phyloP scores from a whole-genome alignment of 164 flowering plant species.

The Kalanchoe fedtschenkoi region DNA sequence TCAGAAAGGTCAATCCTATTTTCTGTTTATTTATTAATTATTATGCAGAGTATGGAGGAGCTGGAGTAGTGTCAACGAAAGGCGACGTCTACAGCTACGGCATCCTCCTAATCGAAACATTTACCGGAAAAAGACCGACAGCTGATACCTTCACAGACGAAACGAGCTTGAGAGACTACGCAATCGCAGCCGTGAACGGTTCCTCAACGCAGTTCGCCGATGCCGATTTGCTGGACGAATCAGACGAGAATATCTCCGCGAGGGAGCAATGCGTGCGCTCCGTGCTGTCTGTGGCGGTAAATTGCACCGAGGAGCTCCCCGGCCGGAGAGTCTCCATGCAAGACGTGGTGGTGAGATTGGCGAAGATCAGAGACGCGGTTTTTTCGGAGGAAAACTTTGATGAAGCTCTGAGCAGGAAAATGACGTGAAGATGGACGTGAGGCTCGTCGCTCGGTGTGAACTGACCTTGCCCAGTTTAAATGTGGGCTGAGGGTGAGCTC shows the following conservation, averaged over 20 bases:
- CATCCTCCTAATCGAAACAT: conserved; percentile 11
- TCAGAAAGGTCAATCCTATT: neutral
- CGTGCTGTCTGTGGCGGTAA: neutral
- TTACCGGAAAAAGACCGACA: conserved; percentile 12
- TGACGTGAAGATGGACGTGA: no score
- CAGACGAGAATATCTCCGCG: neutral
- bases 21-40: neutral
- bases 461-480: no score
- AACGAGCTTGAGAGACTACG: conserved; percentile 6
- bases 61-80: conserved; percentile 15
- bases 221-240: neutral
- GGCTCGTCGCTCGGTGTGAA: no score
- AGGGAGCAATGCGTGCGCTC: conserved; percentile 1
- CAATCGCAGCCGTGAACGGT: neutral
- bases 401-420: no score
- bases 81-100: conserved; percentile 15
- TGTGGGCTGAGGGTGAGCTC: no score
- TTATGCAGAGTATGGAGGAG: conserved; percentile 14
- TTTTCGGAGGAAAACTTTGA: neutral
- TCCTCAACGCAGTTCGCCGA: neutral
- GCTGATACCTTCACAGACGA: conserved; percentile 10
- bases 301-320: neutral
- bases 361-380: neutral
- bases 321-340: neutral
- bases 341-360: neutral